Base-by-base conservation (phyloP, 441 rosid species). In the Melastoma candidum region DNA sequence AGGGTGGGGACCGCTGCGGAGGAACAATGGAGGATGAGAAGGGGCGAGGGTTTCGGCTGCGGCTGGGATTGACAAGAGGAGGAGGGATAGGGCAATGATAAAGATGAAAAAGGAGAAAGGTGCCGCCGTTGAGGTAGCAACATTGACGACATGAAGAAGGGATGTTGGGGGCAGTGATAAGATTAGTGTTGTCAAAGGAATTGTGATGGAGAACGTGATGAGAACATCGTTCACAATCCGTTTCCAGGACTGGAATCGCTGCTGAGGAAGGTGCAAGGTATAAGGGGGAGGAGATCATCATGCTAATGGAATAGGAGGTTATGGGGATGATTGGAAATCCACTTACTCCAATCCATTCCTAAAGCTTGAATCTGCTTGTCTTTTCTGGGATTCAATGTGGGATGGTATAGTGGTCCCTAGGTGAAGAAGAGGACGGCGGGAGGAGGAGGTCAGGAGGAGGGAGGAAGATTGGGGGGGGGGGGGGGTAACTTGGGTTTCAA, bases 201-300 rank as follows among this genome's bases (percentile, higher is more conserved):
- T 17, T 17, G 22, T 17, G 22, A 27, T 14, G 24, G 54, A 71
- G 65, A 63, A 63, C 63, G 57, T 69, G 52, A 17, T 44, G 56
- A 32, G 59, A 62, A 63, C 27, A 66, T 61, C 72, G 57, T 61
- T 51, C 51, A 46, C 14, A 81, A 65, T 49, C 84, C 75, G 29
- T 85, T 85, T 55, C 93, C 93, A 13, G 95, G 95, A 44, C 87
- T 88, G 13, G 74, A 81, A 58, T 61, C 71, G 44, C 65, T 84
- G 11, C 61, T 81, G 61, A 77, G 71, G 72, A 79, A 77, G 67
- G 85, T 63, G 54, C 67, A 69, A 11, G 49, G 55, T 60, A 69
- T 27, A 60, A 36, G 22, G 22, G 22, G 41, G 7, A 36, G 41
- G 41, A 36, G 41, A 36, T 36, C 41, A 36, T 36, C 41, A 4